Evolutionary conservation across 306 rosid genomes (phyloP), one percentile per base, ranked within the genome.

Genomic region (Cercis canadensis): DNA sequence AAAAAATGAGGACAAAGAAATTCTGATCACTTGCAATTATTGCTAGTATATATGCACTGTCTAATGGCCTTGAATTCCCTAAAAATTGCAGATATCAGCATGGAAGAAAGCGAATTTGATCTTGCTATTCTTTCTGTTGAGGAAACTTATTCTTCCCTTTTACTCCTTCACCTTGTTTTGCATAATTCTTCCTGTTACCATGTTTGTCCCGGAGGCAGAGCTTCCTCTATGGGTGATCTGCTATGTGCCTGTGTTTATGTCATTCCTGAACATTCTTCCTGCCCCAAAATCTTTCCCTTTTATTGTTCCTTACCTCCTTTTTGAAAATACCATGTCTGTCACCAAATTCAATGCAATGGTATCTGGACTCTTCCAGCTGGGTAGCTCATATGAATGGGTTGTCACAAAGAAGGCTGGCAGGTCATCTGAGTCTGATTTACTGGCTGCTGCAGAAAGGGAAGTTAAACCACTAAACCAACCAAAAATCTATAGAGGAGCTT

Each of bases 341-440:
- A 93, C 97, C 79, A 93, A 93, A 78, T 93, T 90, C 90, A 93
- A 93, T 51, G 97, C 98, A 57, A 88, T 93, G 98, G 81, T 93
- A 16, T 90, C 98, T 64, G 97, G 98, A 43, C 85, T 93, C 62
- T 90, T 93, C 85, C 97, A 90, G 83, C 36, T 93, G 77, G 97
- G 96, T 7, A 93, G 98, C 83, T 93, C 98, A 17, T 90, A 93
- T 24, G 97, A 93, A 85, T 93, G 98, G 98, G 54, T 84, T 69
- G 96, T 93, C 59, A 93, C 98, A 52, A 93, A 90, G 87, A 93
- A 93, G 67, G 89, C 98, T 5, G 98, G 98, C 53, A 82, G 98
- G 69, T 90, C 97, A 63, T 90, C 92, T 0, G 98, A 93, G 47
- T 87, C 97, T 0, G 97, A 93, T 78, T 78, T 93, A 70, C 76